These are phyloP conservation scores for Saprolegnia diclina DNA, from an alignment of 352 stramenopile genomes.

Conservation along the genomic window DNA sequence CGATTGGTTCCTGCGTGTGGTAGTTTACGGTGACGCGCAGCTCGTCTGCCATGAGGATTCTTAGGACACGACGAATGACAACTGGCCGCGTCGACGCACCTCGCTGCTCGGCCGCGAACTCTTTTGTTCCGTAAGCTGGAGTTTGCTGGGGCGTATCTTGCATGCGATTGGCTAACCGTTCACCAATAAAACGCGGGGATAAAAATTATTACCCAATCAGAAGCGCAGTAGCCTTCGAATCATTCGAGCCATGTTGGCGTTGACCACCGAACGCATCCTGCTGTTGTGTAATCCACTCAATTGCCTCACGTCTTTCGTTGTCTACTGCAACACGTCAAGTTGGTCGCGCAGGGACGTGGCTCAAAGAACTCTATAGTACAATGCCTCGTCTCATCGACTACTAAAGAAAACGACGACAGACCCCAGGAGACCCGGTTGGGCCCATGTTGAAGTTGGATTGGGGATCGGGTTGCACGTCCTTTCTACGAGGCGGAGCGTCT, in stretches of 20 bases:
- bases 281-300: not conserved
- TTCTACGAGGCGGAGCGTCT: no score
- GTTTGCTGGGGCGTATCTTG: not conserved
- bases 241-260: not conserved
- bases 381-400: no score
- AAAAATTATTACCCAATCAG: not conserved
- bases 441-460: no score
- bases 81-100: not conserved
- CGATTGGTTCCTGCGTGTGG: not conserved
- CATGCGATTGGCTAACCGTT: not conserved
- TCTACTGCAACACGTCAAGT: no score
- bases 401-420: no score
- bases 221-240: not conserved
- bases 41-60: not conserved
- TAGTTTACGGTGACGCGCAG: not conserved
- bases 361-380: no score
- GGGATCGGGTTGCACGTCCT: no score
- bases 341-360: no score
- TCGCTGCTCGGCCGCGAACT: not conserved
- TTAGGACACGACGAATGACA: not conserved
- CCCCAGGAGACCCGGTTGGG: no score
- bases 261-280: not conserved
- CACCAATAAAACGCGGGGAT: not conserved
- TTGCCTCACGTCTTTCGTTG: no score
- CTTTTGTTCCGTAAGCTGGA: constrained; percentile 2